Conservation (phyloP, 257 asterid genomes). For the Solanum tarapatanum region DNA sequence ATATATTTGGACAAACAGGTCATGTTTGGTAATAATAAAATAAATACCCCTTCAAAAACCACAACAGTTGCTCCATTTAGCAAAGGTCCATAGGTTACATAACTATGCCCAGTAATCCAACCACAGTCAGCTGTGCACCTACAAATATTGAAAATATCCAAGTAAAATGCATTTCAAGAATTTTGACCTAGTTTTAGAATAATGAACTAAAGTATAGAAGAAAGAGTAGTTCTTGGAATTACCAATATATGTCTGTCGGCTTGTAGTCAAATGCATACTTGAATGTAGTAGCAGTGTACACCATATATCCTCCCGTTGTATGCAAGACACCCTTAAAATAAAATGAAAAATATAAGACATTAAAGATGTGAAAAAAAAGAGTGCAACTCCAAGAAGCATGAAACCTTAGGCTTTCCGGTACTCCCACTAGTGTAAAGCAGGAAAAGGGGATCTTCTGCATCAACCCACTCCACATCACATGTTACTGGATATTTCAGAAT, state of each 20-base stretch:
- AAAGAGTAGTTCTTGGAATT: neutral
- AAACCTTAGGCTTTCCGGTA: constrained; percentile 98
- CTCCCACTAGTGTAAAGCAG: constrained; percentile 99
- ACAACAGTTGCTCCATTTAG: constrained; percentile 80
- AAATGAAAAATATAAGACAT: constrained; percentile 17
- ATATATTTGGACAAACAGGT: neutral
- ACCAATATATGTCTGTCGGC: constrained; percentile 91
- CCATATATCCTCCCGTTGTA: constrained; percentile 99
- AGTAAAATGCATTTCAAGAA: constrained; percentile 9
- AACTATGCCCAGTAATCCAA: constrained; percentile 99
- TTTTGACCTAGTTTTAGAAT: neutral
- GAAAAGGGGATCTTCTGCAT: constrained; percentile 96
- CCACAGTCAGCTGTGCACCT: constrained; percentile 99
- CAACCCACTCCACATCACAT: constrained; percentile 95
- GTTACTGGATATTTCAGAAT: constrained; percentile 56
- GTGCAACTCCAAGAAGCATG: constrained; percentile 4
- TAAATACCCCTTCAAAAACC: constrained; percentile 92
- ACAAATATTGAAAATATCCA: constrained; percentile 6
- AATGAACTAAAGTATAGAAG: neutral
- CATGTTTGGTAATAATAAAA: neutral
- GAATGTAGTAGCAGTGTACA: constrained; percentile 90
- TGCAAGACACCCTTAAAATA: constrained; percentile 82
- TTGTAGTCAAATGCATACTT: constrained; percentile 95
- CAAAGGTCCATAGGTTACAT: constrained; percentile 95
- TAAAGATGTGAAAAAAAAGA: constrained; percentile 8